A percentile compares a stretch with the other conserved stretches of the same genome.
Evolutionary conservation across 495 filamentous ascomycete species (phyloP).

Genomic region (Tuber aestivum): DNA sequence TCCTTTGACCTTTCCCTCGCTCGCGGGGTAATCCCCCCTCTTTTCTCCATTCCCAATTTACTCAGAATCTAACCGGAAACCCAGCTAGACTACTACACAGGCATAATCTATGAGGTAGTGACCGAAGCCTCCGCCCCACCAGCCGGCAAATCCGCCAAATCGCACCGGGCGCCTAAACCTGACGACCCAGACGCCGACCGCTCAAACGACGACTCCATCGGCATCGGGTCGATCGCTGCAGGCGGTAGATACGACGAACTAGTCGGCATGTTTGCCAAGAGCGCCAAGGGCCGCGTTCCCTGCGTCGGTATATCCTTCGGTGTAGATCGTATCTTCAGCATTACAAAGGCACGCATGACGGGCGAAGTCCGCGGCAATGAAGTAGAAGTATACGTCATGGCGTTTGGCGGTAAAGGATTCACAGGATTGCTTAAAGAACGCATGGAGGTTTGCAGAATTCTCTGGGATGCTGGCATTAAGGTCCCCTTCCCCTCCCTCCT

Average conservation of each 20-base stretch:
- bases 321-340: slow-evolving; percentile 89
- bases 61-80: background rate
- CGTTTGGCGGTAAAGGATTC: slow-evolving; percentile 83
- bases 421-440: slow-evolving; percentile 73
- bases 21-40: slow-evolving; percentile 21
- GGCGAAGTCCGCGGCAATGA: slow-evolving; percentile 59
- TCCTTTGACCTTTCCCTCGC: slow-evolving; percentile 47
- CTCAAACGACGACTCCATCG: slow-evolving; percentile 72
- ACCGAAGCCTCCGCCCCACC: slow-evolving; percentile 73
- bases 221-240: slow-evolving; percentile 80
- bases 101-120: slow-evolving; percentile 85
- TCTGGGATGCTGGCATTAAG: slow-evolving; percentile 79
- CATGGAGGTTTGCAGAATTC: slow-evolving; percentile 62
- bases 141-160: slow-evolving; percentile 43
- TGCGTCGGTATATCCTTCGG: slow-evolving; percentile 94
- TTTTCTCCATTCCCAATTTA: background rate
- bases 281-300: slow-evolving; percentile 66
- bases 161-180: slow-evolving; percentile 56
- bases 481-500: slow-evolving; percentile 42
- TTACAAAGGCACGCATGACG: slow-evolving; percentile 64
- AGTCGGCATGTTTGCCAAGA: slow-evolving; percentile 76
- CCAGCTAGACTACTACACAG: slow-evolving; percentile 83
- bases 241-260: slow-evolving; percentile 91
- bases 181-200: slow-evolving; percentile 68
- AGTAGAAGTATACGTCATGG: slow-evolving; percentile 86